Percentiles rank a stretch among this genome's conserved stretches.
Evolutionary conservation across 108 stramenopile genomes (phyloP).

Genomic region (Pelagomonas calceolata): DNA sequence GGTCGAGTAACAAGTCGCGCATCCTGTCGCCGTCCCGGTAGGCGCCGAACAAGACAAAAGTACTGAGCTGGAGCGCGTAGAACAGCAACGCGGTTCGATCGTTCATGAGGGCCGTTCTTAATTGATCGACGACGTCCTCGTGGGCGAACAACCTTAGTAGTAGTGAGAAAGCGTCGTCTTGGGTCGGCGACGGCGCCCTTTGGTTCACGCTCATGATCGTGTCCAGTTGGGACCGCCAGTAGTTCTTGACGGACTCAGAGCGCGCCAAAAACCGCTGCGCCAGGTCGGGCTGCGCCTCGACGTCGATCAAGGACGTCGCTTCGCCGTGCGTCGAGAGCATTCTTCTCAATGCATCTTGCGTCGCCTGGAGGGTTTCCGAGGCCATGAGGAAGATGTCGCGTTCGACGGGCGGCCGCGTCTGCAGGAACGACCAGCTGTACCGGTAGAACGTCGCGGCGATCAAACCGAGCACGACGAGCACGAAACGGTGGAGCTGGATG

Average conservation of each 20-base stretch:
- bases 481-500: no score
- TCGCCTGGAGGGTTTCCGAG: no score
- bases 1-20: not conserved
- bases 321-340: no score
- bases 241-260: not conserved
- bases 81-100: not conserved
- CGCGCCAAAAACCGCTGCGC: not conserved
- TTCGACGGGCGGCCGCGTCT: no score
- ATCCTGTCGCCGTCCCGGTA: not conserved
- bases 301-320: no score
- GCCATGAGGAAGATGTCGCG: no score
- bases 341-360: no score
- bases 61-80: not conserved
- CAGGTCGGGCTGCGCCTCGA: no score
- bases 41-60: not conserved
- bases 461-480: no score
- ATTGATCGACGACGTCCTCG: constrained; percentile 2
- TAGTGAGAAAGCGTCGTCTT: not conserved
- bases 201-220: not conserved
- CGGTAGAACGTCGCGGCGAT: no score
- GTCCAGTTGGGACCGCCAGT: not conserved
- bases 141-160: constrained; percentile 9
- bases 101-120: not conserved
- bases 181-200: not conserved
- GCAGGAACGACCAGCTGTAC: no score